phyloP scores from a whole-genome alignment of 768 basidiomycete genomes.

The Tulasnella sp. region DNA sequence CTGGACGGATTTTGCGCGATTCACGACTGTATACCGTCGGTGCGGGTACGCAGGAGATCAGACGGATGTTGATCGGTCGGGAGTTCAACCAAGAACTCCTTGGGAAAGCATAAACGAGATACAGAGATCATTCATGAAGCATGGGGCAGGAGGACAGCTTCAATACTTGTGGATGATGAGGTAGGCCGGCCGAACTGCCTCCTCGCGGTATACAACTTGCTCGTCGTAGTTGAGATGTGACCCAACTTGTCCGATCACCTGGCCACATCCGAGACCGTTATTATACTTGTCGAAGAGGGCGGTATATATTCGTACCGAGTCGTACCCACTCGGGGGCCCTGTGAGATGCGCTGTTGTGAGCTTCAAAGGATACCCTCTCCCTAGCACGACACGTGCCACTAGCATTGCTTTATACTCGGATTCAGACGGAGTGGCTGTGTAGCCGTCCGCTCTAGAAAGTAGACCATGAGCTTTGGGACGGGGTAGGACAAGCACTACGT shows the following conservation, averaged over 20 bases:
- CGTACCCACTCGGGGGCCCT: background rate
- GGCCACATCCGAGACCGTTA: background rate
- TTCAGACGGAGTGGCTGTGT: background rate
- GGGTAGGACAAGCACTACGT: background rate
- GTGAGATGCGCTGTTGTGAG: background rate
- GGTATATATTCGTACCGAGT: background rate
- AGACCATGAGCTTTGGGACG: background rate
- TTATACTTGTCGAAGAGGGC: background rate
- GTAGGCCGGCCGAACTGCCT: background rate
- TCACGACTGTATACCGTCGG: slow-evolving; percentile 85
- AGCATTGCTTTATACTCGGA: background rate
- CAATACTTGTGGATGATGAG: background rate
- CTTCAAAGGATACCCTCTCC: background rate
- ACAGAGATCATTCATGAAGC: too few relatives aligned
- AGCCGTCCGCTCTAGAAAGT: background rate
- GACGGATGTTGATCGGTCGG: slow-evolving; percentile 87
- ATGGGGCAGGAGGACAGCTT: too few relatives aligned
- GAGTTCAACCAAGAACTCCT: slow-evolving; percentile 66
- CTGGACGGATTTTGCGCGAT: slow-evolving; percentile 79
- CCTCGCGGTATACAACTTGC: background rate
- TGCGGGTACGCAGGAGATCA: slow-evolving; percentile 93
- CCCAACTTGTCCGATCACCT: background rate
- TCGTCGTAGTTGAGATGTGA: background rate
- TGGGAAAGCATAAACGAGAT: background rate
- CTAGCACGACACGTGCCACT: background rate